Conservation (phyloP, 2,329 filamentous ascomycete species). For the Acrocalymma vagum region DNA sequence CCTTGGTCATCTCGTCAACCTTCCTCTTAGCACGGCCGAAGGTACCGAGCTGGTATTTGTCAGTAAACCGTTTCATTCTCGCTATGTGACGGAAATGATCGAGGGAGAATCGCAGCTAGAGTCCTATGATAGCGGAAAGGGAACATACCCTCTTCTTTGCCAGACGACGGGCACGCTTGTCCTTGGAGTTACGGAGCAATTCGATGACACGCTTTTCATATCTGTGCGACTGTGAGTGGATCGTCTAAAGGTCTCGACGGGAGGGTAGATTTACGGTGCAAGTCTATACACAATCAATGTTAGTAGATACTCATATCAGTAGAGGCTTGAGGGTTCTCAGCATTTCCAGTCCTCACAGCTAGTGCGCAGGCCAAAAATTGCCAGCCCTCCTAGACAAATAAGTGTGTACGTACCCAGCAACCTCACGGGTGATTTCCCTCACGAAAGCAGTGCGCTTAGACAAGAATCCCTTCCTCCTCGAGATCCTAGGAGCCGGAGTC, state of each 20-base stretch:
- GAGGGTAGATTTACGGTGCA: slow-evolving; percentile 43
- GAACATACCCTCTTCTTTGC: slow-evolving; percentile 94
- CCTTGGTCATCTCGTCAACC: slow-evolving; percentile 98
- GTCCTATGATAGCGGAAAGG: slow-evolving; percentile 7
- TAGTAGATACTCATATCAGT: slow-evolving; percentile 7
- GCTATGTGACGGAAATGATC: background rate
- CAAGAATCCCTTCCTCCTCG: slow-evolving; percentile 89
- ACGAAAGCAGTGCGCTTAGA: slow-evolving; percentile 98
- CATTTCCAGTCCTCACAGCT: background rate
- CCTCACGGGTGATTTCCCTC: slow-evolving; percentile 97
- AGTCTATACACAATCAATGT: slow-evolving; percentile 39
- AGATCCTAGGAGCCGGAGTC: slow-evolving; percentile 59
- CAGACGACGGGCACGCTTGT: slow-evolving; percentile 98
- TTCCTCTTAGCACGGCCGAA: slow-evolving; percentile 99
- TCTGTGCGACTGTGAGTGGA: slow-evolving; percentile 24
- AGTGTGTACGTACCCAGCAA: slow-evolving; percentile 77
- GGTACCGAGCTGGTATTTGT: slow-evolving; percentile 79
- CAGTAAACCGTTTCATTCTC: too few relatives aligned
- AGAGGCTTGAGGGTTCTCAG: background rate
- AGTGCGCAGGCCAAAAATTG: slow-evolving; percentile 1
- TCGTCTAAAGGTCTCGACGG: background rate
- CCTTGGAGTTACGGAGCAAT: slow-evolving; percentile 98
- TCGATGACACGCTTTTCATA: slow-evolving; percentile 98
- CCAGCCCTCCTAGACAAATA: slow-evolving; percentile 2
- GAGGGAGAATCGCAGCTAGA: slow-evolving; percentile 5